phyloP scores from a whole-genome alignment of 2,329 filamentous ascomycete species.

The Colletotrichum phormii region DNA sequence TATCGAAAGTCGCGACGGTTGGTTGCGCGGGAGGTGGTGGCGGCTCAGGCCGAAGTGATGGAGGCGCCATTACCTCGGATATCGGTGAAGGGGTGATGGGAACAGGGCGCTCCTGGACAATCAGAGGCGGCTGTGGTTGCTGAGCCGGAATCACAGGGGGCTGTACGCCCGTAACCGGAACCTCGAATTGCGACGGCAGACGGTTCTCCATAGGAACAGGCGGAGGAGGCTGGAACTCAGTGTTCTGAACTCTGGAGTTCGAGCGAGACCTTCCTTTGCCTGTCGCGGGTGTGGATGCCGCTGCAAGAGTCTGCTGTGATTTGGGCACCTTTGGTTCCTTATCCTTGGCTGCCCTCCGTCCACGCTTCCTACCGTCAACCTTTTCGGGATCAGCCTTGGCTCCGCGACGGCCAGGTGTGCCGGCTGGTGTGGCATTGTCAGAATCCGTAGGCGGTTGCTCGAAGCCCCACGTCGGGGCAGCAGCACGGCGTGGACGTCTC shows the following conservation, averaged over 20 bases:
- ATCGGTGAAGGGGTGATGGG: conserved; percentile 52
- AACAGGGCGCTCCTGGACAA: conserved; percentile 49
- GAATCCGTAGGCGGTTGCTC: conserved; percentile 70
- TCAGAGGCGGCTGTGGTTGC: conserved; percentile 31
- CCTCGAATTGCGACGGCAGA: conserved; percentile 57
- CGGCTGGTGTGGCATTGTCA: conserved; percentile 67
- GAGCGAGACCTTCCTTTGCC: conserved; percentile 65
- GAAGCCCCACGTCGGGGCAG: conserved; percentile 78
- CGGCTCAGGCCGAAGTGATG: conserved; percentile 67
- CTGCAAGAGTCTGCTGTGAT: conserved; percentile 53
- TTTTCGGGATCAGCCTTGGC: conserved; percentile 59
- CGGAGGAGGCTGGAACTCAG: conserved; percentile 54
- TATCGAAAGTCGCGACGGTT: conserved; percentile 62
- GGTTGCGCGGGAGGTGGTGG: conserved; percentile 59
- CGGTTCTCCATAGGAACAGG: conserved; percentile 54
- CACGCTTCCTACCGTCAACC: conserved; percentile 53
- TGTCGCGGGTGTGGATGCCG: conserved; percentile 53
- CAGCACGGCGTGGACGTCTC: conserved; percentile 70
- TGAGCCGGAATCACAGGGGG: conserved; percentile 53
- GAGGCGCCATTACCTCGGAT: conserved; percentile 67
- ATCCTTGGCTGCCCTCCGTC: conserved; percentile 52
- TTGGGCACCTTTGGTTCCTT: conserved; percentile 57
- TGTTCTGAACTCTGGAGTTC: conserved; percentile 61
- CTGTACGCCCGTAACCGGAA: conserved; percentile 54
- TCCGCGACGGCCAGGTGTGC: conserved; percentile 68